These are phyloP conservation scores for Physcomitrium patens DNA, from an alignment of 225 moss, liverwort and hornwort genomes.

Conservation along the genomic window DNA sequence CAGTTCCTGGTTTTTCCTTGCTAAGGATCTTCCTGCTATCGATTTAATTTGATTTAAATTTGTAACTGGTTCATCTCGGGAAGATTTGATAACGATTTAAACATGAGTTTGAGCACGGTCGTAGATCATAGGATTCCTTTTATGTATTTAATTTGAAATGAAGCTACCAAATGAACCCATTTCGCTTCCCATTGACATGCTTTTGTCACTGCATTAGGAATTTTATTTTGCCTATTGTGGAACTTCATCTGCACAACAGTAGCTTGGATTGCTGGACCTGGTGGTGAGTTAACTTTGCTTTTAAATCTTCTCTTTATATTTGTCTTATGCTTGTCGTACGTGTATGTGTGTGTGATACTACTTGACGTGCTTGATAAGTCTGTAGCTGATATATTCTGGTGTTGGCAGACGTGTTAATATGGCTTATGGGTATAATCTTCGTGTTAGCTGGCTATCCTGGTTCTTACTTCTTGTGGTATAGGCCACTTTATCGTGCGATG, in stretches of 20 bases:
- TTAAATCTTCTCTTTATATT: not conserved
- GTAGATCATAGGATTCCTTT: too few species aligned
- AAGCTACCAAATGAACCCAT: not conserved
- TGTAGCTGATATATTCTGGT: slow-evolving; percentile 14
- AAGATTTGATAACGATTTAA: not conserved
- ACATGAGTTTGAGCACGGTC: too few species aligned
- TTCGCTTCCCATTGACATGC: not conserved
- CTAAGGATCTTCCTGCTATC: not conserved
- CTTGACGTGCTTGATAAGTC: slow-evolving; percentile 3
- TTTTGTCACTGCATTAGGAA: slow-evolving; percentile 37
- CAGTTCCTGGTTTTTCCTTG: not conserved
- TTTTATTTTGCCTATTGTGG: slow-evolving; percentile 61
- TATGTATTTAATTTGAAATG: too few species aligned
- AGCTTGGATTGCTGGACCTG: slow-evolving; percentile 65
- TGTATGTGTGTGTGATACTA: not conserved
- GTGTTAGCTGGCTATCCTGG: slow-evolving; percentile 55
- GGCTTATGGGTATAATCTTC: slow-evolving; percentile 68
- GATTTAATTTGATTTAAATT: slow-evolving; percentile 13
- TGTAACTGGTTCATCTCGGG: slow-evolving; percentile 6
- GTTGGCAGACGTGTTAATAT: slow-evolving; percentile 62
- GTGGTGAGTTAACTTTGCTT: slow-evolving; percentile 39
- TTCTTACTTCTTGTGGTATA: slow-evolving; percentile 79
- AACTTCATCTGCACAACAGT: slow-evolving; percentile 65
- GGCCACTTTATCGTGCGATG: slow-evolving; percentile 81
- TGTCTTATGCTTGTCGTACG: not conserved